Evolutionary conservation across 179 eudicot genomes (phyloP), one percentile per base, ranked within the genome.

Genomic region (Drosera spatulata): DNA sequence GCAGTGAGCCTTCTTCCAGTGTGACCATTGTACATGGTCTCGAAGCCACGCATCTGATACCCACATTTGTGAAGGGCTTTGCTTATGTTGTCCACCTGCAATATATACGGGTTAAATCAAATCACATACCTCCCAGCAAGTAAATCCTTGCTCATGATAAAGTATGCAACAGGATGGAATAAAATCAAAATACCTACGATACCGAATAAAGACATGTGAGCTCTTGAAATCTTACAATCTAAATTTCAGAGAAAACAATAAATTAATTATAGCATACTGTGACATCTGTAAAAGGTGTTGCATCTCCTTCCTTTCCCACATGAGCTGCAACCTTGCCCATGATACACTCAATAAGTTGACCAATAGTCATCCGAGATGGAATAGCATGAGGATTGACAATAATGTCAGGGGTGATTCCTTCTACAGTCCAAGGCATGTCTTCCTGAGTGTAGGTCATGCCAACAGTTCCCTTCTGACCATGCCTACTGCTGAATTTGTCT

Each of bases 321-420:
- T 87, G 93, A 60, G 97, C 97, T 10, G 97, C 89, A 72, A 89
- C 97, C 73, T 87, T 89, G 9, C 97, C 97, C 97, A 89, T 89
- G 58, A 89, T 77, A 73, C 95, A 89, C 83, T 89, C 97, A 62
- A 89, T 89, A 61, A 89, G 95, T 74, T 89, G 97, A 59, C 97
- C 97, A 58, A 87, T 87, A 3, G 97, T 89, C 97, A 89, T 89
- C 65, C 97, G 91, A 14, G 97, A 89, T 4, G 97, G 97, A 61
- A 89, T 89, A 71, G 95, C 97, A 76, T 89, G 97, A 5, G 97
- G 95, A 59, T 89, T 89, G 64, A 89, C 97, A 51, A 89, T 89
- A 44, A 89, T 87, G 55, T 89, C 97, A 6, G 97, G 97, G 8
- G 82, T 79, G 61, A 87, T 87, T 69, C 97, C 97, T 77, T 89